Base-by-base conservation (phyloP, 352 stramenopile genomes). In the Thraustochytrium striatum region DNA sequence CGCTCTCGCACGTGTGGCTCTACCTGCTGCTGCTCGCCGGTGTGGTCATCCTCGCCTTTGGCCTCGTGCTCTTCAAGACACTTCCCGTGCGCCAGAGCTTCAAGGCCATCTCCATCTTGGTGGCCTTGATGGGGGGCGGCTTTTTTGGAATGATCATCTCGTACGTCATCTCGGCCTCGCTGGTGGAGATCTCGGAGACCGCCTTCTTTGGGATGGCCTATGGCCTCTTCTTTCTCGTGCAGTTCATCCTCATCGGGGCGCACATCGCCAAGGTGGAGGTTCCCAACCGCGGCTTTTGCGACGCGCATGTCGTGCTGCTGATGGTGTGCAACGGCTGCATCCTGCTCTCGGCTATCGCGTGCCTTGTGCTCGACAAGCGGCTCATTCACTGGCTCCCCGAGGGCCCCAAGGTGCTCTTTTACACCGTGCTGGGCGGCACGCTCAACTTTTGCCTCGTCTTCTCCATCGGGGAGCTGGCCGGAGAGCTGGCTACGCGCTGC, bases 151-250 rank as follows among this genome's bases (percentile, higher is more conserved):
- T 75, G 65, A 9, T 75, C 21, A 8, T 75, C 28, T 75, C 65
- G 19, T 75, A 62, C 50, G n/a, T 75, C 11, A 39, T 75, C 41
- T 75, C 65, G 8, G 35, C 52, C 25, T 75, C 65, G 9, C 65
- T 75, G 5, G 65, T 75, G 19, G 65, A 75, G 25, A 75, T 75
- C 30, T 75, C 65, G 5, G 65, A 75, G 47, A 75, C 65, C 19
- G 44, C 65, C 11, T 75, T 75, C 52, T 75, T 75, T 43, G 65
- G 65, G 5, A 19, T 75, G 11, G 44, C 65, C 21, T 75, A 75
- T n/a, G 65, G 65, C 19, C 32, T 75, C 21, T 75, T 75, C 52
- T 75, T 75, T 32, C 11, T 9, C 8, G 25, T 61, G 25, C 65
- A 75, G 7, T 70, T 61, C 65, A n/a, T 75, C 36, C 32, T 75